These are phyloP conservation scores for Lachnellula suecica DNA, from an alignment of 2,329 filamentous ascomycete genomes.

Conservation along the genomic window DNA sequence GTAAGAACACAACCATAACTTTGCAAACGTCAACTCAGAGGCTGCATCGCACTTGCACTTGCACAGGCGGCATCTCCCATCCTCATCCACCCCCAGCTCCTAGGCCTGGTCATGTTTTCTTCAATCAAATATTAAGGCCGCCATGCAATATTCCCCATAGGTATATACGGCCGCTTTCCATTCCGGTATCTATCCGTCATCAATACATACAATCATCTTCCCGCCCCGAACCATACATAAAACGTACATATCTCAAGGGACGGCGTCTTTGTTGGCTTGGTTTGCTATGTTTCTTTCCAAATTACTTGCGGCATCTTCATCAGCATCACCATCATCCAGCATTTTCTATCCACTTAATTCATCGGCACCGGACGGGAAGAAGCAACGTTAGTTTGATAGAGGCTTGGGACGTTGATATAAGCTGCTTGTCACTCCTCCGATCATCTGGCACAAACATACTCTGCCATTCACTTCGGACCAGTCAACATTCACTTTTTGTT, in stretches of 20 bases:
- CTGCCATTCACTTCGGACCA: neutral
- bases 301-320: neutral
- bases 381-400: constrained; percentile 1
- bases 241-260: neutral
- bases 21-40: constrained; percentile 9
- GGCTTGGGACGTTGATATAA: neutral
- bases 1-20: constrained; percentile 4
- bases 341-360: neutral
- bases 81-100: constrained; percentile 1
- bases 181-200: constrained; percentile 7
- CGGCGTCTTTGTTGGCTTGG: constrained; percentile 1
- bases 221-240: neutral
- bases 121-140: constrained; percentile 4
- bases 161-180: constrained; percentile 11
- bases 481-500: neutral
- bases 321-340: neutral
- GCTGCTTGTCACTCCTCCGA: neutral
- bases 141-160: constrained; percentile 11
- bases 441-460: neutral
- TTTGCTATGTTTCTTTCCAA: constrained; percentile 1
- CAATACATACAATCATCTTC: constrained; percentile 3
- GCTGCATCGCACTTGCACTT: neutral
- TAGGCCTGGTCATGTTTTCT: constrained; percentile 3
- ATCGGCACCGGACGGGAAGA: neutral
- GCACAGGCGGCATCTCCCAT: neutral